These are phyloP conservation scores for Sporothrix globosa DNA, from an alignment of 2,329 filamentous ascomycete species.

Conservation along the genomic window DNA sequence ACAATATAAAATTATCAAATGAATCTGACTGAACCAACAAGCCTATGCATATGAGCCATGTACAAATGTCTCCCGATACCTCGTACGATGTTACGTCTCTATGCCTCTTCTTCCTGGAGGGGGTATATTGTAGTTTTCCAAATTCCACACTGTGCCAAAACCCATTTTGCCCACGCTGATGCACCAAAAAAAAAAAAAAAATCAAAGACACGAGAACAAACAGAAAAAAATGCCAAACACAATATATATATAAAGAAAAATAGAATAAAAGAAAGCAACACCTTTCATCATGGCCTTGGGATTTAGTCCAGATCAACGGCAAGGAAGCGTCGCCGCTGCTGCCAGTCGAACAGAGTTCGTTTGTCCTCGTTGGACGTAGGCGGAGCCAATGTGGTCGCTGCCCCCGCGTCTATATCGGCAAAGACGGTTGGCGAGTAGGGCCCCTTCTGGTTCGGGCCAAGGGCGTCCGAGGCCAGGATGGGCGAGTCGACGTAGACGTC, in stretches of 20 bases:
- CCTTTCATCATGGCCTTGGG: not conserved
- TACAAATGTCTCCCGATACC: not conserved
- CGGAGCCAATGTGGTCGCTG: not conserved
- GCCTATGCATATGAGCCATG: not conserved
- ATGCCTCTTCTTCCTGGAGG: not conserved
- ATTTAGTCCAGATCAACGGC: not conserved
- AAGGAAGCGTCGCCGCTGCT: not conserved
- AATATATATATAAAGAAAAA: not conserved
- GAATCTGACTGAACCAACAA: too few relatives aligned
- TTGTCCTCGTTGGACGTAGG: not conserved
- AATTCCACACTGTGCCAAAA: not conserved
- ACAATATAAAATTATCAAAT: too few relatives aligned
- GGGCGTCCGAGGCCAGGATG: slow-evolving; percentile 6
- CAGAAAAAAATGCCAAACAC: not conserved
- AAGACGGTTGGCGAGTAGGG: slow-evolving; percentile 28
- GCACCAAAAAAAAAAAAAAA: not conserved
- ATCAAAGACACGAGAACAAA: not conserved
- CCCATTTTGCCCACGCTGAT: not conserved
- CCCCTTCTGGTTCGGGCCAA: not conserved
- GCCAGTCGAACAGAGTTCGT: not conserved
- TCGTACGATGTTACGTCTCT: too few relatives aligned
- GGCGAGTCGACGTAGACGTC: slow-evolving; percentile 10
- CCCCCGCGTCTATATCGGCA: slow-evolving; percentile 30
- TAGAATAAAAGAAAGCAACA: not conserved
- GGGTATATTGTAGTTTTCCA: slow-evolving; percentile 1